Evolutionary conservation across 441 rosid species (phyloP), one percentile per base, ranked within the genome.

Genomic region (Adansonia madagascariensis): DNA sequence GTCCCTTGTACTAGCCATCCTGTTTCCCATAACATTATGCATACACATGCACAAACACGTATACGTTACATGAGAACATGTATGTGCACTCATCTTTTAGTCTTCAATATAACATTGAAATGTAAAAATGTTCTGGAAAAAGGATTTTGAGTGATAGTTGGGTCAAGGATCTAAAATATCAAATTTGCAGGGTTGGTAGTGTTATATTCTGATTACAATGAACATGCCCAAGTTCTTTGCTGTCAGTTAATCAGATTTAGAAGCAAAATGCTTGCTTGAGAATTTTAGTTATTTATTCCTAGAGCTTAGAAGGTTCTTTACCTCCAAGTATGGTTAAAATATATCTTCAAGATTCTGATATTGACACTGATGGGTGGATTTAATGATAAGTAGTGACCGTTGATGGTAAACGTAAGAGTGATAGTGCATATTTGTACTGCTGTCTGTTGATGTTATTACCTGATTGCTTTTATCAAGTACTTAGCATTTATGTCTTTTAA

Each of bases 1-100:
- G 3, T 73, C 44, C 49, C 71, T 14, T 70, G 69, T 27, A n/a
- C 59, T 27, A 60, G 22, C 57, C 57, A 41, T 77, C 17, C 1
- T 63, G 47, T 35, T 35, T 63, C 67, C 43, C 2, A 2, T 55
- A 62, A 59, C 8, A 43, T 35, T 43, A 43, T 43, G 46, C 39
- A 59, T 22, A 55, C 0, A 17, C 18, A 18, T 55, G 18, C n/a
- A 17, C 18, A 55, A 20, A 17, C 18, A 8, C 10, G 8, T 35
- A 59, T 3, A 9, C 15, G 24, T 12, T 6, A 0, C 67, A 14
- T 62, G 6, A 27, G n/a, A 18, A 62, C 4, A 0, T 2, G 6
- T 62, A 5, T 4, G 6, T 61, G 41, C 41, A 27, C 43, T 59
- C 15, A 9, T 9, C 41, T 31, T 62, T 62, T 62, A 62, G 44